phyloP scores from a whole-genome alignment of 1,139 yeast species.

The Sugiyamaella sp. region DNA sequence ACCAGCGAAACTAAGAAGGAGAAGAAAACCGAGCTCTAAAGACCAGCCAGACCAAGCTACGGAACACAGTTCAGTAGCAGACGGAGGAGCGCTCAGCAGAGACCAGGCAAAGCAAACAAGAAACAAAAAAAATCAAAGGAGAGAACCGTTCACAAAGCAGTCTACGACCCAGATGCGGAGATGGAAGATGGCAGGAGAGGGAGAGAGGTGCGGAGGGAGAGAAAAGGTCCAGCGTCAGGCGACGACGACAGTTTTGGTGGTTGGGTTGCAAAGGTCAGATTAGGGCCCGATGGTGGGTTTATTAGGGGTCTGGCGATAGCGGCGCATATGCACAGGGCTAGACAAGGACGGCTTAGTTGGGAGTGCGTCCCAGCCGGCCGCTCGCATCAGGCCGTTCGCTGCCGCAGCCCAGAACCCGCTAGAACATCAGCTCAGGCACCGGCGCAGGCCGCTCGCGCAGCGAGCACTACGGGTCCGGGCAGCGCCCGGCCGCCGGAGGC shows the following conservation, averaged over 20 bases:
- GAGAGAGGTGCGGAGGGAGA: conserved; percentile 1
- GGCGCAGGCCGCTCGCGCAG: too few relatives aligned
- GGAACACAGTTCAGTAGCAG: neutral
- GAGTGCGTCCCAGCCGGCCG: too few relatives aligned
- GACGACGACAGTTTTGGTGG: conserved; percentile 5
- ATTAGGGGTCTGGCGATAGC: conserved; percentile 1
- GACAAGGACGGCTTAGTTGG: conserved; percentile 7
- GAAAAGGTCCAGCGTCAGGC: neutral
- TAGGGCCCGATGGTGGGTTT: conserved; percentile 9
- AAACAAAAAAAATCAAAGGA: neutral
- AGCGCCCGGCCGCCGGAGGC: too few relatives aligned
- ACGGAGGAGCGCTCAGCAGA: neutral
- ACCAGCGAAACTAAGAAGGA: neutral
- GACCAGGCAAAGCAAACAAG: neutral
- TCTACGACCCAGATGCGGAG: neutral
- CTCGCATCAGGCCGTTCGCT: too few relatives aligned
- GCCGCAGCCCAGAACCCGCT: too few relatives aligned
- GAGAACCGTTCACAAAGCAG: conserved; percentile 1
- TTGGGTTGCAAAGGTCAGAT: conserved; percentile 9
- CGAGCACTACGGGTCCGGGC: too few relatives aligned
- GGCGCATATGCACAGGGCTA: neutral
- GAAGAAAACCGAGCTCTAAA: neutral
- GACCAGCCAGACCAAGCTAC: neutral
- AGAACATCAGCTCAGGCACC: too few relatives aligned
- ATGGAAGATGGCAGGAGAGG: neutral